Conservation (phyloP, 192 early-diverging fungal genomes). For the Kappamyces sp. region DNA sequence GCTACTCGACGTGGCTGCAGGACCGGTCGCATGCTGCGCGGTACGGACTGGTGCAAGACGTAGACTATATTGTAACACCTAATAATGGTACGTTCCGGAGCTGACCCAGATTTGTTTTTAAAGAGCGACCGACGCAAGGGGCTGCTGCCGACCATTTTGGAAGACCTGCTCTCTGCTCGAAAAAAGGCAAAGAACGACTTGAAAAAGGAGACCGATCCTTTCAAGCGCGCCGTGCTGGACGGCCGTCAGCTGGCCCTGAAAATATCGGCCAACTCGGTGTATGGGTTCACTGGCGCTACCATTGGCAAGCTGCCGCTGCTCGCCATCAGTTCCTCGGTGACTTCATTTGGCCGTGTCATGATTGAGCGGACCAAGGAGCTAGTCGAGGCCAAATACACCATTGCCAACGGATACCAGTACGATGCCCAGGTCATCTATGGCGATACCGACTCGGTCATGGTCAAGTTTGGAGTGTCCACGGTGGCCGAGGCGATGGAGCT, state of each 20-base stretch:
- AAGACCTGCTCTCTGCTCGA: conserved; percentile 82
- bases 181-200: conserved; percentile 89
- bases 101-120: conserved; percentile 73
- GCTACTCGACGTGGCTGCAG: conserved; percentile 86
- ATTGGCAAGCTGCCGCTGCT: conserved; percentile 87
- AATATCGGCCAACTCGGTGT: conserved; percentile 91
- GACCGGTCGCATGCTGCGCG: conserved; percentile 36
- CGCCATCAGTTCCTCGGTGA: conserved; percentile 88
- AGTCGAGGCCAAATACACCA: conserved; percentile 76
- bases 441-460: conserved; percentile 99
- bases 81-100: conserved; percentile 57
- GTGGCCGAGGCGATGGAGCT: conserved; percentile 83
- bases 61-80: conserved; percentile 85
- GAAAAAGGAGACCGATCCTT: conserved; percentile 95
- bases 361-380: conserved; percentile 81
- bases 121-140: conserved; percentile 68
- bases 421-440: conserved; percentile 94
- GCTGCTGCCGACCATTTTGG: conserved; percentile 78
- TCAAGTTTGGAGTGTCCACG: conserved; percentile 82
- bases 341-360: conserved; percentile 93
- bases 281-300: conserved; percentile 94
- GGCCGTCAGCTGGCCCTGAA: conserved; percentile 95
- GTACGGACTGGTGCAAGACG: conserved; percentile 55
- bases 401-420: conserved; percentile 80
- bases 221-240: conserved; percentile 88